Base-by-base conservation (phyloP, 139 green algal genomes). In the Axilococcus clingmanii region DNA sequence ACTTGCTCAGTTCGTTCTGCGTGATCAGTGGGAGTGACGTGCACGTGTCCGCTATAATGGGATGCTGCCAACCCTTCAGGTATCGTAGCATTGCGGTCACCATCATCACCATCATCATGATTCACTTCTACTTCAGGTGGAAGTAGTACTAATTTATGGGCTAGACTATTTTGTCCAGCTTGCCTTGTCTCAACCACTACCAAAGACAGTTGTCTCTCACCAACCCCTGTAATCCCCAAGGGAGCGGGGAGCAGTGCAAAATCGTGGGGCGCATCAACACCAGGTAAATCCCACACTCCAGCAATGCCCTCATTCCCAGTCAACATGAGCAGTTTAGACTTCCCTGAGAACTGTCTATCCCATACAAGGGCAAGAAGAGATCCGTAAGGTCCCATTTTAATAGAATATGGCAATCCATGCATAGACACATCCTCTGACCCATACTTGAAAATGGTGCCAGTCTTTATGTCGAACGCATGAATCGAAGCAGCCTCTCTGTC, bases 311-410 rank as follows among this genome's bases (percentile, higher is more conserved):
- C 28, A 2, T 7, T 4, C 23, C 27, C 25, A n/a, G 23, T 17
- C 27, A 63, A 49, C 6, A 32, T 36, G 15, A 59, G 29, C 12
- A 67, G 7, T 28, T 29, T 38, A 5, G 31, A 34, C 14, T 38
- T 36, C 5, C 19, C 15, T 3, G n/a, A 15, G 11, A 5, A 35
- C 3, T 61, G 56, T 0, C 55, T 32, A 15, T 71, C 20, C 82
- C 82, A 92, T 4, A 40, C 52, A 20, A 94, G 61, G 5, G 63
- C 85, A 30, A 88, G 54, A 27, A 76, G 40, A 11, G 55, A 46
- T 20, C 81, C 79, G 47, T 90, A 87, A 4, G 82, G 79, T 0
- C 82, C 81, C 19, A 73, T 59, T 1, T 47, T 11, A 2, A 93
- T 44, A 0, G 75, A 62, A 66, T 81, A 91, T 4, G 79, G 71